Evolutionary conservation across 2,329 filamentous ascomycete species (phyloP), one percentile per base, ranked within the genome.

Genomic region (Talaromyces amestolkiae): DNA sequence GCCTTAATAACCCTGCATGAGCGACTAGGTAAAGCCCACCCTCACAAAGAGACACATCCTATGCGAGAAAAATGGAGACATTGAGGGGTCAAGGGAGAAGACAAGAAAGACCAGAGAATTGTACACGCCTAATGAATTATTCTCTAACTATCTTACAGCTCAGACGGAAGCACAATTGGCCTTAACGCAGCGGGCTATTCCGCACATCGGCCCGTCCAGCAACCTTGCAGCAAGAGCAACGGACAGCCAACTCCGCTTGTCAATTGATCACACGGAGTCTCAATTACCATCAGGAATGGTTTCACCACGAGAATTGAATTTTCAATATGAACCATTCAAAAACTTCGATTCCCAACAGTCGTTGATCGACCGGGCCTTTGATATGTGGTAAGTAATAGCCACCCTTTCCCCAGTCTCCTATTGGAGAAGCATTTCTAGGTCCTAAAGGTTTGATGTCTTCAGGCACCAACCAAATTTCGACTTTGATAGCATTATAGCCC

Each of bases 91-190:
- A 13, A 33, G 11, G 27, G 49, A 53, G 49, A 31, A 33, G 49
- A 53, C 24, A 33, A 53, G 13, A 31, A 53, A 33, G 17, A 53
- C 13, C n/a, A 53, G 27, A 53, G 15, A 53, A n/a, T 7, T 53
- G 27, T n/a, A 53, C 49, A 19, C 22, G 49, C 27, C 33, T 53
- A 53, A n/a, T 33, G 17, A 53, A 53, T 33, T n/a, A 10, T 53
- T 53, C 17, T 53, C 49, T 53, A 15, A 53, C 37, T 37, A 0
- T 41, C 9, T 41, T 58, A 33, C 15, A 58, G 54, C 54, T 41
- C 54, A 58, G 24, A 41, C 54, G 22, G 54, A 58, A 58, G 54
- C 54, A 35, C 54, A 41, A 11, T 41, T 58, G 15, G 54, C 54
- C 24, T 58, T 41, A 58, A 58, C 37, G 31, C 54, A 58, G 33